Base-by-base conservation (phyloP, 805 yeast genomes). In the Lipomyces chichibuensis region DNA sequence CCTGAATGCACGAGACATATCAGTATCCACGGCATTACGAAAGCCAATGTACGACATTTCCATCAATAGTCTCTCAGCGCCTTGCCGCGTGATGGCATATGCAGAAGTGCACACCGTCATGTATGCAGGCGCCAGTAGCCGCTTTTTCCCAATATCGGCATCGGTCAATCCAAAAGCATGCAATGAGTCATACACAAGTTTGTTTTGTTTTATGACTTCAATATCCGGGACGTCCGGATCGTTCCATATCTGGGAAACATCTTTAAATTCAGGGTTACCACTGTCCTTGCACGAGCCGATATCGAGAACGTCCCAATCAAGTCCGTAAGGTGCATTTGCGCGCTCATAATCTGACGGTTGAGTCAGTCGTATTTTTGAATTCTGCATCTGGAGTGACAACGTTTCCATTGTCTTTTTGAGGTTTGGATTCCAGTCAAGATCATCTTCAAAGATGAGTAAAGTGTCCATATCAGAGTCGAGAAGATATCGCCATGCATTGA, bases 41-140 rank as follows among this genome's bases (percentile, higher is more conserved):
- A 37, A 37, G 25, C 63, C 64, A 11, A 46, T 33, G 59, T 65
- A 65, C 37, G 66, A 62, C 49, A 62, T 49, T 2, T 56, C 54
- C 54, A 62, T 29, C 49, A 65, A 60, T 53, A 65, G 29, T 8
- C 69, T 57, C 57, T 65, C 63, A n/a, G 69, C 69, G 14, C 69
- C 69, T 32, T 56, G 62, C 35, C 62, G 62, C 8, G 69, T 65
- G 37, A 65, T 29, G n/a, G 66, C 69, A 57, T 65, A 65, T 11
- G 59, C 67, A 59, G 58, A 60, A 6, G 67, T 65, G 55, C 67
- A 60, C 23, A 57, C 55, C 5, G 67, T 64, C 33, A 53, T n/a
- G 58, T 61, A 60, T 29, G 67, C 35, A 17, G 67, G 67, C 9
- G 59, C 20, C 14, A 65, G 39, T 14, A 49, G 54, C 23, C 67